phyloP scores from a whole-genome alignment of 2,329 filamentous ascomycete species.

The Tolypocladium sp. region DNA sequence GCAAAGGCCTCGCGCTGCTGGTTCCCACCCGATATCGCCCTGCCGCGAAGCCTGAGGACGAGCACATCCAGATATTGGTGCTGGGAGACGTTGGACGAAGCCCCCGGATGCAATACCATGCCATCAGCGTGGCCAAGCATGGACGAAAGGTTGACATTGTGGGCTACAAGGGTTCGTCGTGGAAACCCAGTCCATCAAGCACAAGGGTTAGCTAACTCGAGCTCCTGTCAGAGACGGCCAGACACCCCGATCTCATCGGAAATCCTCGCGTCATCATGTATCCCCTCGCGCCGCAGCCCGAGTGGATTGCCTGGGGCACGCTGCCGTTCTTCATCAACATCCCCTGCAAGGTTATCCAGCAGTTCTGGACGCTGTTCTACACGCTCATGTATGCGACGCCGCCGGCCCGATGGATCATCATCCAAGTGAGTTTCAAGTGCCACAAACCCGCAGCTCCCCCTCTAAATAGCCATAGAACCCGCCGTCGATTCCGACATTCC shows the following conservation, averaged over 20 bases:
- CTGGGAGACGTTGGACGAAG: slow-evolving; percentile 92
- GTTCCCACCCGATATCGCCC: slow-evolving; percentile 26
- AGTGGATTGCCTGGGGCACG: slow-evolving; percentile 55
- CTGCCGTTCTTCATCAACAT: slow-evolving; percentile 70
- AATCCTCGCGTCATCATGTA: slow-evolving; percentile 63
- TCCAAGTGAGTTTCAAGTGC: slow-evolving; percentile 47
- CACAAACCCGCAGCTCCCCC: background rate
- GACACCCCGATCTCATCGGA: slow-evolving; percentile 66
- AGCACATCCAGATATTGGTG: slow-evolving; percentile 70
- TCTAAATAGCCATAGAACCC: slow-evolving; percentile 57
- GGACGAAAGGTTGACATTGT: slow-evolving; percentile 76
- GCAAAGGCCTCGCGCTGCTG: slow-evolving; percentile 10
- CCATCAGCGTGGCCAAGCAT: slow-evolving; percentile 78
- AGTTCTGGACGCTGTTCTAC: slow-evolving; percentile 61
- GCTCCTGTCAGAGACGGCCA: slow-evolving; percentile 54
- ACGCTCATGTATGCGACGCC: slow-evolving; percentile 65
- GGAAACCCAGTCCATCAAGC: background rate
- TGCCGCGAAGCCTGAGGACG: slow-evolving; percentile 23
- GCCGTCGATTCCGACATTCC: slow-evolving; percentile 84
- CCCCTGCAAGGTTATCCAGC: slow-evolving; percentile 79
- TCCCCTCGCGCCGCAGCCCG: slow-evolving; percentile 59
- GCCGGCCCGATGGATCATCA: slow-evolving; percentile 76
- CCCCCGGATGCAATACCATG: slow-evolving; percentile 98
- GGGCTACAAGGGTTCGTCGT: slow-evolving; percentile 64
- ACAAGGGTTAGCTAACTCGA: background rate